Evolutionary conservation across 306 rosid genomes (phyloP), one percentile per base, ranked within the genome.

Genomic region (Trichosanthes cucumerina): DNA sequence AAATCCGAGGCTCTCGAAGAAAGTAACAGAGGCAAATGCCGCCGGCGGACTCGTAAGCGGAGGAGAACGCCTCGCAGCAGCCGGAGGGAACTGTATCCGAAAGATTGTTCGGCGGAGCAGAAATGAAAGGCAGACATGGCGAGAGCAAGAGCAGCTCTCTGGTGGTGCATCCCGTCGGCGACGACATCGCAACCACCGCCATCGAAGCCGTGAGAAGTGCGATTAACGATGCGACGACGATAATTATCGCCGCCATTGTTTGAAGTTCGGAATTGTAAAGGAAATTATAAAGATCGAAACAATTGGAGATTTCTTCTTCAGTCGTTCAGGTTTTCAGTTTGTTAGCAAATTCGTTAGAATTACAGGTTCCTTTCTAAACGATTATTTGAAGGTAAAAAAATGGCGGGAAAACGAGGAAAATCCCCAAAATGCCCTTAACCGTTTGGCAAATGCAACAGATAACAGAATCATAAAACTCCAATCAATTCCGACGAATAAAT

Each of bases 61-160:
- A 57, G 26, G 82, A 79, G 87, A 89, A 85, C 0, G 86, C 80
- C 0, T 80, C 39, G 81, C 98, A 94, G 83, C 98, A 92, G 5
- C 31, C 79, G n/a, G 82, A 73, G 1, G 94, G 79, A 65, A 85
- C 85, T 0, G 77, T 34, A n/a, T 72, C 86, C 12, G 89, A 83
- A 16, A 88, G 90, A 81, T 93, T 87, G 88, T 93, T 94, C 3
- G 94, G 94, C 36, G 90, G 88, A 39, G 78, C 66, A 2, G 94
- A 85, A 15, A 90, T 87, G 86, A 79, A 92, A 10, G 87, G 6
- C 8, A 92, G 85, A 81, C 98, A 94, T 16, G 85, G 85, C 2
- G 96, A 92, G 83, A 88, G 86, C 56, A 78, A 78, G 9, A 88
- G 84, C 24, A 94, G 84, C 78, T 85, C 78, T 46, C 84, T 82